Conservation (phyloP, 2,329 filamentous ascomycete genomes). For the Camillea tinctor region DNA sequence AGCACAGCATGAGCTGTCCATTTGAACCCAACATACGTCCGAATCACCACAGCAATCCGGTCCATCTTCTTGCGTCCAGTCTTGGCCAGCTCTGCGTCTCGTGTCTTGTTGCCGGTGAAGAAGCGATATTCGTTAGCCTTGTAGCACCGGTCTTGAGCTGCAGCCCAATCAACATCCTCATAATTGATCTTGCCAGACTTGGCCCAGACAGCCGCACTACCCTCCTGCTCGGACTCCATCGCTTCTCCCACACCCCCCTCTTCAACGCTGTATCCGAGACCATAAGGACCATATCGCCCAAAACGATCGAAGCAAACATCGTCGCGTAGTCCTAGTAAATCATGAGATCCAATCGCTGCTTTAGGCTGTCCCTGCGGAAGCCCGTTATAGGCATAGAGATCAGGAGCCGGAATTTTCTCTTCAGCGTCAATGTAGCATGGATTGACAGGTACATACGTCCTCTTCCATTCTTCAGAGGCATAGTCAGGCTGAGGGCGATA, state of each 20-base stretch:
- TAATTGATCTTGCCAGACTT: slow-evolving; percentile 57
- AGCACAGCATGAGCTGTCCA: slow-evolving; percentile 77
- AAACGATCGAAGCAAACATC: slow-evolving; percentile 88
- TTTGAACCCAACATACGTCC: slow-evolving; percentile 75
- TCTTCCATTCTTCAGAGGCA: slow-evolving; percentile 53
- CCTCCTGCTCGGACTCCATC: slow-evolving; percentile 70
- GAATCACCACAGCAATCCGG: slow-evolving; percentile 74
- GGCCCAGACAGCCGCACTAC: slow-evolving; percentile 59
- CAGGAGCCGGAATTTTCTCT: slow-evolving; percentile 56
- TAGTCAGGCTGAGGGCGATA: slow-evolving; percentile 73
- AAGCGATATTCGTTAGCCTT: slow-evolving; percentile 64
- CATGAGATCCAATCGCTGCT: slow-evolving; percentile 73
- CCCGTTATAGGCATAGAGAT: slow-evolving; percentile 67
- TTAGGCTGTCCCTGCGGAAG: slow-evolving; percentile 76
- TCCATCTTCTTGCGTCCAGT: slow-evolving; percentile 40
- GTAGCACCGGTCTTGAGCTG: slow-evolving; percentile 53
- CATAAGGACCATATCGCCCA: slow-evolving; percentile 80
- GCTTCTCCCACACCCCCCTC: slow-evolving; percentile 70
- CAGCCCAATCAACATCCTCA: slow-evolving; percentile 52
- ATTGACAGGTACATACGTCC: slow-evolving; percentile 51
- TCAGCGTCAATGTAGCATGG: slow-evolving; percentile 64
- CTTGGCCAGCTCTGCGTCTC: slow-evolving; percentile 28
- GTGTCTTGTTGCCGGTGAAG: slow-evolving; percentile 39
- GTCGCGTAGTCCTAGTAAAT: slow-evolving; percentile 68
- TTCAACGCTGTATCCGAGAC: slow-evolving; percentile 73